phyloP scores from a whole-genome alignment of 2,329 filamentous ascomycete species.

The Nemania abortiva region DNA sequence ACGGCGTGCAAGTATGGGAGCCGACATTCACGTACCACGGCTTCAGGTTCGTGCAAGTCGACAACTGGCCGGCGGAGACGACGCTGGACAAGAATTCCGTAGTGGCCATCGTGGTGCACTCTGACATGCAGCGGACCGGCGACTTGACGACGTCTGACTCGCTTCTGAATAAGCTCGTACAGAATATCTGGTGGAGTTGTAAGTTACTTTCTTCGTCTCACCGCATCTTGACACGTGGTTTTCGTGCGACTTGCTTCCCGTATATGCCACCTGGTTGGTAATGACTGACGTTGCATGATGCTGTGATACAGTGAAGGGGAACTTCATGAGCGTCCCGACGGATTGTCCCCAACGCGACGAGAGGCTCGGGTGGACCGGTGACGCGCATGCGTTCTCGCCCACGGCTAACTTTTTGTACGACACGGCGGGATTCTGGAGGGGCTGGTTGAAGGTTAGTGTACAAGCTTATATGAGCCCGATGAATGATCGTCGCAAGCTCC shows the following conservation, averaged over 20 bases:
- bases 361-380: slow-evolving; percentile 63
- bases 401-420: slow-evolving; percentile 67
- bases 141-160: slow-evolving; percentile 64
- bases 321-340: slow-evolving; percentile 68
- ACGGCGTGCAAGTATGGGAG: slow-evolving; percentile 66
- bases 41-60: slow-evolving; percentile 62
- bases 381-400: slow-evolving; percentile 60
- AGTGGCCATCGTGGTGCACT: slow-evolving; percentile 61
- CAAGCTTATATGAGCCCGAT: background rate
- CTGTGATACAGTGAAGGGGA: slow-evolving; percentile 60
- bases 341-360: slow-evolving; percentile 64
- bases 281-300: background rate
- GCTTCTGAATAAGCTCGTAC: slow-evolving; percentile 65
- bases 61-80: slow-evolving; percentile 53
- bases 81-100: slow-evolving; percentile 46
- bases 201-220: slow-evolving; percentile 24
- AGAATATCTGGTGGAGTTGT: slow-evolving; percentile 66
- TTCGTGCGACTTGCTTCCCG: background rate
- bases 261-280: background rate
- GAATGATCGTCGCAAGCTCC: background rate
- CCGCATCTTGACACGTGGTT: background rate
- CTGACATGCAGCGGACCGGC: slow-evolving; percentile 64
- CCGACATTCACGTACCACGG: slow-evolving; percentile 65
- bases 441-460: slow-evolving; percentile 58
- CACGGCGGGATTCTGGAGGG: slow-evolving; percentile 61